Base-by-base conservation (phyloP, 1,139 yeast genomes). In the Pichiaceae sp. region DNA sequence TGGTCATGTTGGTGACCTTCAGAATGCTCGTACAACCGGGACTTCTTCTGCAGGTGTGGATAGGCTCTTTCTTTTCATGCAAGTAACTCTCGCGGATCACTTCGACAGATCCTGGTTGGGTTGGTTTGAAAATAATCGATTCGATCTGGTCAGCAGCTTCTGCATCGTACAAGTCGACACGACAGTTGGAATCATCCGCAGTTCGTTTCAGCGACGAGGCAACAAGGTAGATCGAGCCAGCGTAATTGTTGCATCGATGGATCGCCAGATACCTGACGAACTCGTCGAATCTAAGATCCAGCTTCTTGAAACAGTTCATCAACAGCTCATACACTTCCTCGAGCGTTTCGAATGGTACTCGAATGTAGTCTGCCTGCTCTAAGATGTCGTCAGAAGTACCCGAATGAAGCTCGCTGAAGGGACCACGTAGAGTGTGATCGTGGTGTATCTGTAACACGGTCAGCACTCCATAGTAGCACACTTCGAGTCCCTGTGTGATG, bases 221-320 rank as follows among this genome's bases (percentile, higher is more conserved):
- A 6, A 55, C 23, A 16, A 48, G 33, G 28, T 53, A 55, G 14
- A 55, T 43, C 4, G 56, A 49, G 14, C 49, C 50, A 25, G 46
- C 41, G 21, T 47, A 43, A 35, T 47, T 52, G 36, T 55, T 55
- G 31, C 45, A 20, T 30, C 43, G 41, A 39, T 40, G 53, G 17
- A 50, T 46, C 0, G 33, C 29, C 32, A 49, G 24, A 32, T 47
- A 50, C 16, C 38, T 44, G 9, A 49, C 20, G 33, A 53, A 51
- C 8, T 5, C n/a, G 8, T 38, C 25, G 27, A 38, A 46, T 3
- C 43, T 14, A 5, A 48, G 17, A 14, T 44, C 36, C 15, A 38
- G 17, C 17, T 42, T 40, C 32, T 49, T 53, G 32, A 55, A 55
- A 37, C 54, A 48, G 4, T 30, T 28, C 11, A 27, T 24, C 25